A percentile compares a stretch with the other conserved stretches of the same genome.
Conservation (phyloP, 495 filamentous ascomycete genomes). For the Pseudevernia furfuracea region DNA sequence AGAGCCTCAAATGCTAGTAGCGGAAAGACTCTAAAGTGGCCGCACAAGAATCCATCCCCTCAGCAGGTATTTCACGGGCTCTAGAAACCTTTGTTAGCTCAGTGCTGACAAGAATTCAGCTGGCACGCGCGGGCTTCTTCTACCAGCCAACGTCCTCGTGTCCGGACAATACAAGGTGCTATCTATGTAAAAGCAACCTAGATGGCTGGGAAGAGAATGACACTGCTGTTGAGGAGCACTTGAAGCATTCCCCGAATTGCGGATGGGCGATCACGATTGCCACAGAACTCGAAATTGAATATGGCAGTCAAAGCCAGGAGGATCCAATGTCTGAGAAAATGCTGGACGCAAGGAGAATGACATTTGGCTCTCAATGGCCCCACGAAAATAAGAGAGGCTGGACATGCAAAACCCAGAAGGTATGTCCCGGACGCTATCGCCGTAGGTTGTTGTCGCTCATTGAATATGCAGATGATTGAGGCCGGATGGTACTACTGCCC, state of each 20-base stretch:
- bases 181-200: slow-evolving; percentile 68
- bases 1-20: slow-evolving; percentile 59
- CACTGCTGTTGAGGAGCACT: slow-evolving; percentile 71
- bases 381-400: slow-evolving; percentile 83
- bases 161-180: slow-evolving; percentile 85
- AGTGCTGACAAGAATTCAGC: slow-evolving; percentile 39
- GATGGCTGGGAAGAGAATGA: slow-evolving; percentile 88
- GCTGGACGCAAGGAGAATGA: slow-evolving; percentile 66
- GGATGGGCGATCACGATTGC: slow-evolving; percentile 79
- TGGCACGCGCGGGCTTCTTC: slow-evolving; percentile 85
- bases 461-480: slow-evolving; percentile 63
- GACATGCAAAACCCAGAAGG: slow-evolving; percentile 81
- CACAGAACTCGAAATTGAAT: slow-evolving; percentile 57
- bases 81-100: slow-evolving; percentile 7
- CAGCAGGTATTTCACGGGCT: slow-evolving; percentile 48
- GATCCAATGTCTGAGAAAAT: slow-evolving; percentile 66
- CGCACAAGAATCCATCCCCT: slow-evolving; percentile 58
- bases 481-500: slow-evolving; percentile 93
- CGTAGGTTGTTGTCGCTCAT: slow-evolving; percentile 25
- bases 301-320: slow-evolving; percentile 50
- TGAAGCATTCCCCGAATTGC: slow-evolving; percentile 71
- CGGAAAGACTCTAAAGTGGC: slow-evolving; percentile 62
- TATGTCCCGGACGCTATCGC: slow-evolving; percentile 32
- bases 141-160: slow-evolving; percentile 65
- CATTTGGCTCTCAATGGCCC: slow-evolving; percentile 73